Evolutionary conservation across 192 early-diverging fungal species (phyloP), one percentile per base, ranked within the genome.

Genomic region (Haplosporangium gracile): DNA sequence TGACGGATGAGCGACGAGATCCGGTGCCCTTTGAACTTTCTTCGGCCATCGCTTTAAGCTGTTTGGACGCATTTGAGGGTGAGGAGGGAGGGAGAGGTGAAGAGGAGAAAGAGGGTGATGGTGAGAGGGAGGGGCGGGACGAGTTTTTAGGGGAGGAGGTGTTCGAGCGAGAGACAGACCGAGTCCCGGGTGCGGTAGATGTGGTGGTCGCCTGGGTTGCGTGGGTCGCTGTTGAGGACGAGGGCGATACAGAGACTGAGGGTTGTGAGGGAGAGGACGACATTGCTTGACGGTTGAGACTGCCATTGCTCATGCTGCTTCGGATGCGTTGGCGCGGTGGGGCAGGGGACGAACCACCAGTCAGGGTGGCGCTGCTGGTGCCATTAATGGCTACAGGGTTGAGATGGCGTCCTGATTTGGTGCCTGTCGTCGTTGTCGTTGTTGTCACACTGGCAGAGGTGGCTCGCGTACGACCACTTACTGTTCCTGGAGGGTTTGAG

Each of bases 241-340:
- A 65, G 11, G 60, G 60, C 1, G 69, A 38, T n/a, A 16, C 69
- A n/a, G 36, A n/a, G 53, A 68, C 75, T 7, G 49, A 38, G 32
- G 2, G 53, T 22, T 18, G 32, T 13, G 16, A 55, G 7, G n/a
- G 38, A 32, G n/a, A 29, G 29, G 49, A 22, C 49, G 49, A 22
- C 49, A 22, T n/a, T n/a, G 32, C 18, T 75, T 51, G 73, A 3
- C 16, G 20, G 53, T 65, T 29, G 60, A 76, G 34, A n/a, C 40
- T 76, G 42, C 34, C 63, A 15, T 76, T 76, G 10, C 49, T 70
- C 51, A 49, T 55, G 51, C 76, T 77, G 76, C 38, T 38, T 45
- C 42, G 20, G 24, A 49, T 18, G 29, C 32, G n/a, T 77, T 26
- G 42, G 29, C 40, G 26, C 13, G 42, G 71, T 45, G 38, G 29